A percentile compares a stretch with the other conserved stretches of the same genome.
Conservation (phyloP, 78 protist species). For the slime mould (Dictyostelium discoideum) region DNA sequence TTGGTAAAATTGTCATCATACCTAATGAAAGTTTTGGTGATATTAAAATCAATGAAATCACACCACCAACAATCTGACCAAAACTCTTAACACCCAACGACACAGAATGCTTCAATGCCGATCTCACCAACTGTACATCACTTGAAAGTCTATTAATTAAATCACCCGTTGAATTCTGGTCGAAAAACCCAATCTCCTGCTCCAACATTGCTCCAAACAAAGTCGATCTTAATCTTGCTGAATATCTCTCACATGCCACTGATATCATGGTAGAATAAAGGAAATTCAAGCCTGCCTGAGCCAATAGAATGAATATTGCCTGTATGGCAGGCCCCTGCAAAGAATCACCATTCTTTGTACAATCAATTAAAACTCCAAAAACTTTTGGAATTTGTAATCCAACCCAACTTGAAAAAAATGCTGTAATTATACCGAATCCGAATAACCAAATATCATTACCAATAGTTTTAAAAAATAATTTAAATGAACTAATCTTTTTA, state of each 20-base stretch:
- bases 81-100: slow-evolving; percentile 48
- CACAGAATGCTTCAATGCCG: slow-evolving; percentile 76
- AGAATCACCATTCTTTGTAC: slow-evolving; percentile 35
- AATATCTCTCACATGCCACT: slow-evolving; percentile 38
- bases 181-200: slow-evolving; percentile 92
- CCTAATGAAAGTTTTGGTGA: slow-evolving; percentile 42
- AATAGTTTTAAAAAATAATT: slow-evolving; percentile 35
- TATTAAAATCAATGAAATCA: slow-evolving; percentile 35
- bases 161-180: slow-evolving; percentile 93
- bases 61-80: slow-evolving; percentile 80
- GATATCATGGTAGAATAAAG: slow-evolving; percentile 30
- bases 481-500: not conserved
- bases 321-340: slow-evolving; percentile 15
- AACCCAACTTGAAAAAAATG: slow-evolving; percentile 52
- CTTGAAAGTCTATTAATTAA: slow-evolving; percentile 86
- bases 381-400: slow-evolving; percentile 72
- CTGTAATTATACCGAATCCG: slow-evolving; percentile 49
- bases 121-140: slow-evolving; percentile 77
- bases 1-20: slow-evolving; percentile 48
- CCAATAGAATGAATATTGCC: slow-evolving; percentile 13
- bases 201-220: slow-evolving; percentile 41
- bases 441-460: slow-evolving; percentile 44
- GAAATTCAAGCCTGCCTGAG: slow-evolving; percentile 34
- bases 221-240: slow-evolving; percentile 31
- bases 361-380: slow-evolving; percentile 56